Evolutionary conservation across 345 rosid genomes (phyloP).

Genomic region (Combretum micranthum): DNA sequence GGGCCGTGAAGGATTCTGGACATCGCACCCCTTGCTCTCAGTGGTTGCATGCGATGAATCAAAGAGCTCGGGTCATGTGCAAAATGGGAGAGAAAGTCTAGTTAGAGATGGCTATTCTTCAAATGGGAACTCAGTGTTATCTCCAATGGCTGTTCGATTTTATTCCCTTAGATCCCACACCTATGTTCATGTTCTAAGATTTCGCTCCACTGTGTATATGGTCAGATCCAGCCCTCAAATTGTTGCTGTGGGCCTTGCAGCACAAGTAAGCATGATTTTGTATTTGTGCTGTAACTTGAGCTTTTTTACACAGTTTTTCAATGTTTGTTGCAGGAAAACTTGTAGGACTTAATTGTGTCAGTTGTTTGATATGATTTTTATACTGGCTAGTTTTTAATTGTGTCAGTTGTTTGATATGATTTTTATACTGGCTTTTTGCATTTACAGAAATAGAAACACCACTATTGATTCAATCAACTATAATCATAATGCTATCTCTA

Average conservation of each 20-base stretch:
- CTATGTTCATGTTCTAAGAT: conserved; percentile 85
- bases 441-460: too few relatives aligned
- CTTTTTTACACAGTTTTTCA: too few relatives aligned
- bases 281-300: neutral
- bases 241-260: conserved; percentile 84
- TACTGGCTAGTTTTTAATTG: too few relatives aligned
- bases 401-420: too few relatives aligned
- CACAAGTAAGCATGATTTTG: conserved; percentile 54
- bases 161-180: conserved; percentile 82
- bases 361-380: too few relatives aligned
- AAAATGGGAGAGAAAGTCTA: conserved; percentile 51
- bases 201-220: conserved; percentile 86
- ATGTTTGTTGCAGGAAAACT: too few relatives aligned
- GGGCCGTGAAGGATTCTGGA: conserved; percentile 66
- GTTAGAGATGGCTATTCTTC: conserved; percentile 48
- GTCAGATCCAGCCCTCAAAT: conserved; percentile 83
- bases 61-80: conserved; percentile 29
- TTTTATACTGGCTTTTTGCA: too few relatives aligned
- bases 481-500: too few relatives aligned
- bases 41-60: conserved; percentile 88
- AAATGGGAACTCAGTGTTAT: conserved; percentile 34
- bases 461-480: too few relatives aligned
- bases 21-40: conserved; percentile 87
- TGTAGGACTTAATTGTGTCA: too few relatives aligned
- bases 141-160: conserved; percentile 80